Percentiles rank a stretch among this genome's conserved stretches.
phyloP scores from a whole-genome alignment of 2,329 filamentous ascomycete genomes.

The Fusarium anguioides region DNA sequence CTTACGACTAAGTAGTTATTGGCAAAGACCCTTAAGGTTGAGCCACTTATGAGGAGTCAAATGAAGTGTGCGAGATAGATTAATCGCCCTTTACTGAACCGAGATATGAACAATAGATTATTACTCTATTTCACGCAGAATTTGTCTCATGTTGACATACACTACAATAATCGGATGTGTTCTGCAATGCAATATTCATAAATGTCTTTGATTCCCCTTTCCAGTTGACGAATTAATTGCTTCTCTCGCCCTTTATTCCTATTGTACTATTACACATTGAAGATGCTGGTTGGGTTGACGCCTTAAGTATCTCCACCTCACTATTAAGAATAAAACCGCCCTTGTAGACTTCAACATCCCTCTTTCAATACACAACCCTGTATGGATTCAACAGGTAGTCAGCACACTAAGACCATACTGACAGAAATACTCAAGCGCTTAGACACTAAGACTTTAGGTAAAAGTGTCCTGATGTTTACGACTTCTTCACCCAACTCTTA shows the following conservation, averaged over 20 bases:
- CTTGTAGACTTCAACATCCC: slow-evolving; percentile 15
- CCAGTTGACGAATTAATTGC: slow-evolving; percentile 16
- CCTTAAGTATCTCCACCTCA: slow-evolving; percentile 34
- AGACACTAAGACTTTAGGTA: no score
- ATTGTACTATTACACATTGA: slow-evolving; percentile 15
- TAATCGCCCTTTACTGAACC: slow-evolving; percentile 7
- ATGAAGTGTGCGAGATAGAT: slow-evolving; percentile 3
- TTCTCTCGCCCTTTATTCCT: slow-evolving; percentile 30
- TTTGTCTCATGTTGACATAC: slow-evolving; percentile 4
- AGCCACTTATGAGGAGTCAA: slow-evolving; percentile 5
- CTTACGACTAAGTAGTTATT: slow-evolving; percentile 11
- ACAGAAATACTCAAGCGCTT: no score
- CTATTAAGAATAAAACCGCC: slow-evolving; percentile 12
- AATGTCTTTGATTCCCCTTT: slow-evolving; percentile 17
- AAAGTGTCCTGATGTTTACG: no score
- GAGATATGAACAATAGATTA: slow-evolving; percentile 9
- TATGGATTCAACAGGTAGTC: no score
- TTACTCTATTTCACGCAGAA: no score
- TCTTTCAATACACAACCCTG: slow-evolving; percentile 28
- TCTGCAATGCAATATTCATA: slow-evolving; percentile 15
- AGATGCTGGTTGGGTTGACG: slow-evolving; percentile 19
- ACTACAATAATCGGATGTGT: neutral
- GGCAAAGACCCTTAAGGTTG: neutral
- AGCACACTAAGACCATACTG: no score
- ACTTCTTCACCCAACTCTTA: no score